These are phyloP conservation scores for Nigrograna mackinnonii DNA, from an alignment of 2,329 filamentous ascomycete species.

Conservation along the genomic window DNA sequence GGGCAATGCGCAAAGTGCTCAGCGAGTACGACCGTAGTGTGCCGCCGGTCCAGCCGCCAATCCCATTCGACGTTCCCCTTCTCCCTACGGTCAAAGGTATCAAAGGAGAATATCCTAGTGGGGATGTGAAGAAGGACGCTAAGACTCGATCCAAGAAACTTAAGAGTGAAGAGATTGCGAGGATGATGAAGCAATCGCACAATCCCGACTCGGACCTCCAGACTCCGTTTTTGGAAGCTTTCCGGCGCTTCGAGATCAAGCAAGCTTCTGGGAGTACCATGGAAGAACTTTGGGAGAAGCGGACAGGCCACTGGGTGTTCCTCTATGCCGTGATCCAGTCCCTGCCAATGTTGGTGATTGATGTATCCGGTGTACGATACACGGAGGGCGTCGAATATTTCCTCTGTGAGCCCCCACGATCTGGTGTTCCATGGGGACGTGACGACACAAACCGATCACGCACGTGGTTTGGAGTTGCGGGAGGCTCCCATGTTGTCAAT, in stretches of 20 bases:
- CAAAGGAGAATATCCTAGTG: constrained; percentile 64
- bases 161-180: constrained; percentile 76
- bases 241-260: constrained; percentile 71
- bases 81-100: constrained; percentile 71
- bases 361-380: constrained; percentile 70
- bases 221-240: constrained; percentile 69
- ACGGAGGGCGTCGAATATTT: constrained; percentile 81
- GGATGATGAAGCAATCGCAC: constrained; percentile 78
- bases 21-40: constrained; percentile 88
- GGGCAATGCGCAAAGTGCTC: constrained; percentile 77
- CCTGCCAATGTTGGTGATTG: constrained; percentile 75
- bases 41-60: constrained; percentile 85
- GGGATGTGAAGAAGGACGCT: constrained; percentile 73
- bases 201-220: constrained; percentile 70
- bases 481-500: constrained; percentile 63
- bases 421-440: constrained; percentile 73
- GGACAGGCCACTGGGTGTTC: constrained; percentile 81
- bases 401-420: constrained; percentile 74
- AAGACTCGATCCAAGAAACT: constrained; percentile 73
- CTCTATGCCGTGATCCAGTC: constrained; percentile 78
- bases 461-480: constrained; percentile 76
- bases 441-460: constrained; percentile 61
- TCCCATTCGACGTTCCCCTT: constrained; percentile 86
- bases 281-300: constrained; percentile 70
- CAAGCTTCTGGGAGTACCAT: constrained; percentile 67